Evolutionary conservation across 2,329 filamentous ascomycete genomes (phyloP).

Genomic region (Pseudonectria buxi): DNA sequence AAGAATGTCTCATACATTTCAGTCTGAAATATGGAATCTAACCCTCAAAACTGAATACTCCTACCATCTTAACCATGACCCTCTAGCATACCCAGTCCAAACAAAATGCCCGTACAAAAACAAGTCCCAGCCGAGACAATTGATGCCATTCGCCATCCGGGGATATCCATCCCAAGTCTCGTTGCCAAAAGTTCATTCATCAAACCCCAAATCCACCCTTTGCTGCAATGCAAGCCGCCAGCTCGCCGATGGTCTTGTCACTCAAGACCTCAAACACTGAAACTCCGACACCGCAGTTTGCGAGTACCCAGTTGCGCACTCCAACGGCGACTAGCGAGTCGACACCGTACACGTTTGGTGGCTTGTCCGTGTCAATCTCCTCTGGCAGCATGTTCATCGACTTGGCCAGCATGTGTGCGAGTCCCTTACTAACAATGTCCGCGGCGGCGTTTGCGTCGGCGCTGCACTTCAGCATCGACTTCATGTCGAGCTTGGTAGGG

Average conservation of each 20-base stretch:
- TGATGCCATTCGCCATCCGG: too few relatives aligned
- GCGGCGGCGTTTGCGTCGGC: conserved; percentile 22
- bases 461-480: conserved; percentile 26
- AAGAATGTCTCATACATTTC: too few relatives aligned
- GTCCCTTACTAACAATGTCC: conserved; percentile 29
- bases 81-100: too few relatives aligned
- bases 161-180: too few relatives aligned
- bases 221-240: conserved; percentile 30
- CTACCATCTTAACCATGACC: too few relatives aligned
- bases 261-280: conserved; percentile 43
- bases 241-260: conserved; percentile 32
- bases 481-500: conserved; percentile 21
- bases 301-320: conserved; percentile 43
- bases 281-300: conserved; percentile 37
- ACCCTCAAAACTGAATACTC: too few relatives aligned
- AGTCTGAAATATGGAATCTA: too few relatives aligned
- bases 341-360: conserved; percentile 41
- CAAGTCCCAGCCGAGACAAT: too few relatives aligned
- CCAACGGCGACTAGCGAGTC: conserved; percentile 48
- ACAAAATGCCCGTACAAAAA: too few relatives aligned
- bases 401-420: conserved; percentile 36
- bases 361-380: conserved; percentile 36
- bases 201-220: conserved; percentile 23
- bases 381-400: conserved; percentile 38
- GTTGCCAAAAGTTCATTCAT: too few relatives aligned